Base-by-base conservation (phyloP, 2,329 filamentous ascomycete genomes). In the Fusarium nodosum region DNA sequence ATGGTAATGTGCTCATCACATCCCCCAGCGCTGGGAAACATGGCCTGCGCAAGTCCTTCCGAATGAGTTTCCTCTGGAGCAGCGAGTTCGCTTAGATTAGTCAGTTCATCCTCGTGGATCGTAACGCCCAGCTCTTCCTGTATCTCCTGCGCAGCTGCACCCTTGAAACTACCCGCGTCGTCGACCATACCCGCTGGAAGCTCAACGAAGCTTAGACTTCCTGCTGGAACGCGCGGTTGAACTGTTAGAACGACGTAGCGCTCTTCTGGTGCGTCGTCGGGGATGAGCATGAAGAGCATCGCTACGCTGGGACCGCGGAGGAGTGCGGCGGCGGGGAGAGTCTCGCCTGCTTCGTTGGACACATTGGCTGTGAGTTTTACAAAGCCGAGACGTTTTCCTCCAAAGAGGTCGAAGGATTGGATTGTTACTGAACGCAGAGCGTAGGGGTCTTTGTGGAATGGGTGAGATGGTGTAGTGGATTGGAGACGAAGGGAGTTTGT, bases 1-100 rank as follows among this genome's bases (percentile, higher is more conserved):
- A 90, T 82, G 12, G 84, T 86, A 22, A 90, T 80, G 71, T 85
- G 83, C 76, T 90, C 88, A 74, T 90, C 88, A 69, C 86, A 89
- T 0, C 85, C 88, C 0, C 88, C 88, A 0, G 86, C 82, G 10
- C 85, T 87, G 5, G 87, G 87, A 58, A 83, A 89, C 81, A 89
- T 82, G 6, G 83, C 87, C 30, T 73, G 70, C 1, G 85, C 80
- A 4, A 87, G 69, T 0, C 72, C 75, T 48, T 83, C 81, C 15
- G 70, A 66, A 2, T 59, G 55, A 46, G 75, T 74, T 16, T 78
- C 71, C 3, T 72, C 71, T 2, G 74, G 74, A 13, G 74, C 73
- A 2, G 83, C 85, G 51, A 89, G 71, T 18, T 88, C 84, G 60
- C 83, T 88, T 53, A 90, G 73, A 62, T 83, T 85, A 3, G 75